Percentiles rank a stretch among this genome's conserved stretches.
These are phyloP conservation scores for Chrysochromulina parva DNA, from an alignment of 78 protist genomes.

Conservation along the genomic window DNA sequence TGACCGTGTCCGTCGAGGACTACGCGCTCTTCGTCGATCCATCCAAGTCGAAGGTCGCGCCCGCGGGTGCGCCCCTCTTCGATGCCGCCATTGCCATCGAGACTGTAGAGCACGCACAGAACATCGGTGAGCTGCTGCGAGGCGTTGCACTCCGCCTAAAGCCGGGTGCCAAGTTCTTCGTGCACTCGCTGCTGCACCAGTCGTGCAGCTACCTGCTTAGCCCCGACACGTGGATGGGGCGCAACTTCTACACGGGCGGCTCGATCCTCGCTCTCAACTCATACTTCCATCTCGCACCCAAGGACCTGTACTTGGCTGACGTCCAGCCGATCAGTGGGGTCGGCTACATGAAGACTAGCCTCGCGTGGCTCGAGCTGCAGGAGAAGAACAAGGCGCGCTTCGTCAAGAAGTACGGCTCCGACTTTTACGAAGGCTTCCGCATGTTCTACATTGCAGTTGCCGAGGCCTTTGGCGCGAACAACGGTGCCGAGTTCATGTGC, in stretches of 20 bases:
- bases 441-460: not conserved
- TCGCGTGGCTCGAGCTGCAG: not conserved
- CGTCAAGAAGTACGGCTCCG: not conserved
- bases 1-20: not conserved
- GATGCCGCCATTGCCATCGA: not conserved
- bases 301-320: not conserved
- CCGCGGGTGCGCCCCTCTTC: not conserved
- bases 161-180: not conserved
- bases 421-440: conserved; percentile 2
- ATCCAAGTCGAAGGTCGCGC: not conserved
- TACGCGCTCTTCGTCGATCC: not conserved
- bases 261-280: not conserved
- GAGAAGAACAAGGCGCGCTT: not conserved
- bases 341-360: not conserved
- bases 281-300: not conserved
- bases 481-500: not conserved
- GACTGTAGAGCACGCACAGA: not conserved
- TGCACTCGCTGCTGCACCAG: not conserved
- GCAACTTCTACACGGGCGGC: not conserved
- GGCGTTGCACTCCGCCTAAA: not conserved
- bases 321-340: not conserved
- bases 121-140: not conserved
- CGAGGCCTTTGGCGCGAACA: not conserved
- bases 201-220: not conserved
- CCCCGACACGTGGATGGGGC: not conserved